Evolutionary conservation across 371 early-diverging fungal genomes (phyloP).

Genomic region (Dentiscutata heterogama): DNA sequence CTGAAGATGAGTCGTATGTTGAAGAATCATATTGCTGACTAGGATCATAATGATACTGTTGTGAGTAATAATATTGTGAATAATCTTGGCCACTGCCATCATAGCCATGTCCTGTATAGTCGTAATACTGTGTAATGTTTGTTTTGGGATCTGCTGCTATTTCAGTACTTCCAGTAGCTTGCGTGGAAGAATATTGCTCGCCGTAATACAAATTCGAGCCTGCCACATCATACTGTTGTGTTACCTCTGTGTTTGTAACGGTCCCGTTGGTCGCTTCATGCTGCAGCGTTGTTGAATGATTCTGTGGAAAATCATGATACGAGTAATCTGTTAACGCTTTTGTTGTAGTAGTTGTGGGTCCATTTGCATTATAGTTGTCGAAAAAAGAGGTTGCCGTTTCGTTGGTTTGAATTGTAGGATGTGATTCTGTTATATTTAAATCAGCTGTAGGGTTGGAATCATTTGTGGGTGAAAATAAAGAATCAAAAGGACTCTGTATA

Average conservation of each 20-base stretch:
- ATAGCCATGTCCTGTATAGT: not conserved
- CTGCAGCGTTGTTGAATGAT: too few species aligned
- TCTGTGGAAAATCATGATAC: too few species aligned
- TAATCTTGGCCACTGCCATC: slow-evolving; percentile 30
- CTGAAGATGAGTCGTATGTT: slow-evolving; percentile 1
- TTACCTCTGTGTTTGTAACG: too few species aligned
- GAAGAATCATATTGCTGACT: slow-evolving; percentile 1
- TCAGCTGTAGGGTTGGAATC: not conserved
- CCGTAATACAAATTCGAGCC: too few species aligned
- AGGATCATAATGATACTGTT: slow-evolving; percentile 36
- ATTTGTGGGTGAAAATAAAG: slow-evolving; percentile 1
- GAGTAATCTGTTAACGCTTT: too few species aligned
- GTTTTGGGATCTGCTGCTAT: not conserved
- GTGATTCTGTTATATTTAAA: not conserved
- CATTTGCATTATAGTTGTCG: too few species aligned
- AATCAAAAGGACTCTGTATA: slow-evolving; percentile 19
- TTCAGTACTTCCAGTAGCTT: not conserved
- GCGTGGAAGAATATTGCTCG: too few species aligned
- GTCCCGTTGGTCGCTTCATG: too few species aligned
- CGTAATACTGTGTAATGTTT: not conserved
- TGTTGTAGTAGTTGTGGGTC: too few species aligned
- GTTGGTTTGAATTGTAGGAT: not conserved
- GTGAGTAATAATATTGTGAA: slow-evolving; percentile 40
- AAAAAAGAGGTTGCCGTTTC: not conserved
- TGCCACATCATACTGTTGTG: too few species aligned